Evolutionary conservation across 179 eudicot genomes (phyloP).

Genomic region (Patellifolia procumbens): DNA sequence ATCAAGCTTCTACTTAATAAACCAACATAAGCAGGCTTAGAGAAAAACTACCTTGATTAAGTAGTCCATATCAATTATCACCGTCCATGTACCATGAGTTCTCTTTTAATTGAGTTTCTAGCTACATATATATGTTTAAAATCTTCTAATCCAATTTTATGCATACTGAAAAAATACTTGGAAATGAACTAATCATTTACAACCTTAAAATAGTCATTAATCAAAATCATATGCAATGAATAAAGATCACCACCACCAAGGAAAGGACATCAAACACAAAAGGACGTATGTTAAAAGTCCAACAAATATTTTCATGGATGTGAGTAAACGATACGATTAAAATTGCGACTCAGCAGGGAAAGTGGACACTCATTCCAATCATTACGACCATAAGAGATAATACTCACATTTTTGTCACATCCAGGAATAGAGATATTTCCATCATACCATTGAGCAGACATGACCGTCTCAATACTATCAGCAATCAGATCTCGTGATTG

Average conservation of each 20-base stretch:
- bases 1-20: neutral
- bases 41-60: neutral
- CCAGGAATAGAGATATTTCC: constrained; percentile 96
- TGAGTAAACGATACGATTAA: neutral
- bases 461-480: constrained; percentile 94
- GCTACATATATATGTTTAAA: neutral
- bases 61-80: constrained; percentile 46
- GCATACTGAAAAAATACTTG: neutral
- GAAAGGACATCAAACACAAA: neutral
- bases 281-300: neutral
- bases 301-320: neutral
- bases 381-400: constrained; percentile 16
- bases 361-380: neutral
- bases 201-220: neutral
- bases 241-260: neutral
- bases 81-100: neutral
- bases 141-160: neutral
- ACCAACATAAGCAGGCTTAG: constrained; percentile 18
- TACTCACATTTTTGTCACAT: constrained; percentile 93
- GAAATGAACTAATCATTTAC: neutral
- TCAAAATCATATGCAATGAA: neutral
- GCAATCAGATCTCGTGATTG: constrained; percentile 95
- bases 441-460: constrained; percentile 98
- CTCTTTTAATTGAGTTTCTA: too few relatives aligned
- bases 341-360: neutral